Evolutionary conservation across 345 rosid species (phyloP).

Genomic region (Trapa incisa): DNA sequence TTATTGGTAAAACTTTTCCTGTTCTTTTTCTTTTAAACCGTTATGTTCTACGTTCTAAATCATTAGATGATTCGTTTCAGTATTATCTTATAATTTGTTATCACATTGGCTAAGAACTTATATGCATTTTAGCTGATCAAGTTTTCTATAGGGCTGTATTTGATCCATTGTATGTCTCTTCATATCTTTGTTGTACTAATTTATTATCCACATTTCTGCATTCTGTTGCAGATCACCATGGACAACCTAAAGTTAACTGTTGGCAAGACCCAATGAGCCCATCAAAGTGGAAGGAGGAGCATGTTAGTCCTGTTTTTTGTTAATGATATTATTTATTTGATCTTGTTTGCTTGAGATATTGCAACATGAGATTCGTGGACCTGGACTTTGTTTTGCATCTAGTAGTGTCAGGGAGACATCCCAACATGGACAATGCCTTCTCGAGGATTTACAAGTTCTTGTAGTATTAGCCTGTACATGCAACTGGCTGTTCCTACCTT

Average conservation of each 20-base stretch:
- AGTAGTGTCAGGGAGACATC: too few relatives aligned
- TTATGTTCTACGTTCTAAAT: not conserved
- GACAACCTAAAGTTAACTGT: constrained; percentile 56
- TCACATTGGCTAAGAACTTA: not conserved
- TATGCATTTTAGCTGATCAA: not conserved
- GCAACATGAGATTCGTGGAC: too few relatives aligned
- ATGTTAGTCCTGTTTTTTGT: constrained; percentile 32
- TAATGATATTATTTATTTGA: not conserved
- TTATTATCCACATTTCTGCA: not conserved
- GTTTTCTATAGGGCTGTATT: not conserved
- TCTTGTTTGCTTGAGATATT: too few relatives aligned
- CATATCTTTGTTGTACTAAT: not conserved
- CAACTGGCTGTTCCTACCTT: not conserved
- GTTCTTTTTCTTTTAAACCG: not conserved
- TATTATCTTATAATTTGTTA: not conserved
- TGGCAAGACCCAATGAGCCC: constrained; percentile 91
- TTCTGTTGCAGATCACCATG: constrained; percentile 63
- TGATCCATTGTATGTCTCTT: too few relatives aligned
- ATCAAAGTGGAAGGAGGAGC: constrained; percentile 89
- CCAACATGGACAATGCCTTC: too few relatives aligned
- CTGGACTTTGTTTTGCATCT: too few relatives aligned
- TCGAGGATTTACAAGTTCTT: not conserved
- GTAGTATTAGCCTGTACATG: constrained; percentile 6
- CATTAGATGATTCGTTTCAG: not conserved
- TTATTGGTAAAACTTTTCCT: not conserved